A percentile compares a stretch with the other conserved stretches of the same genome.
phyloP scores from a whole-genome alignment of 2,329 filamentous ascomycete genomes.

The Claviceps sp. region DNA sequence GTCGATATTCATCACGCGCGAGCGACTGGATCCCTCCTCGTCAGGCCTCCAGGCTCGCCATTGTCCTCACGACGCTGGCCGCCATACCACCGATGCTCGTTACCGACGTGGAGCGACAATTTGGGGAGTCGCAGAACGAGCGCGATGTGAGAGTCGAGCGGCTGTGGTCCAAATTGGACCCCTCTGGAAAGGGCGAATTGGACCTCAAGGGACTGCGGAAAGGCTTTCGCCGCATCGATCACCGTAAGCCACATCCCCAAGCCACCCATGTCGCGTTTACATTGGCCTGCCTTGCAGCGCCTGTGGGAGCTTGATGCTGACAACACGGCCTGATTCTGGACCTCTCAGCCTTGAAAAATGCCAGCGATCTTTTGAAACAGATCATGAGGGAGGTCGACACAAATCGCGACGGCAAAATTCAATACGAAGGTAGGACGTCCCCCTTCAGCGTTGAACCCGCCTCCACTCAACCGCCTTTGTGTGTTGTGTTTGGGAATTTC shows the following conservation, averaged over 20 bases:
- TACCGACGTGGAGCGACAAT: slow-evolving; percentile 44
- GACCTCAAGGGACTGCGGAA: slow-evolving; percentile 75
- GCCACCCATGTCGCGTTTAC: neutral
- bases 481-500: neutral
- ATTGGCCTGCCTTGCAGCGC: neutral
- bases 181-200: slow-evolving; percentile 60
- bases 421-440: slow-evolving; percentile 60
- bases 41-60: slow-evolving; percentile 6
- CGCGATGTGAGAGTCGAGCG: slow-evolving; percentile 70
- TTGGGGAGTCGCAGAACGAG: slow-evolving; percentile 63
- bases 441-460: neutral
- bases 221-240: slow-evolving; percentile 78
- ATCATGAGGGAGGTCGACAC: slow-evolving; percentile 75
- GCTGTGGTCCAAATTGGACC: slow-evolving; percentile 75
- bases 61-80: slow-evolving; percentile 15
- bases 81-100: slow-evolving; percentile 23
- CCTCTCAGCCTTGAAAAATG: slow-evolving; percentile 63
- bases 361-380: slow-evolving; percentile 68
- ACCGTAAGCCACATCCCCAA: slow-evolving; percentile 48
- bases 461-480: neutral
- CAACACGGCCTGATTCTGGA: neutral
- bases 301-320: slow-evolving; percentile 1
- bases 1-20: slow-evolving; percentile 5
- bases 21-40: slow-evolving; percentile 2
- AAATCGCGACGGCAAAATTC: slow-evolving; percentile 77